Conservation (phyloP, 257 asterid genomes). For the Dorcoceras hygrometricum region DNA sequence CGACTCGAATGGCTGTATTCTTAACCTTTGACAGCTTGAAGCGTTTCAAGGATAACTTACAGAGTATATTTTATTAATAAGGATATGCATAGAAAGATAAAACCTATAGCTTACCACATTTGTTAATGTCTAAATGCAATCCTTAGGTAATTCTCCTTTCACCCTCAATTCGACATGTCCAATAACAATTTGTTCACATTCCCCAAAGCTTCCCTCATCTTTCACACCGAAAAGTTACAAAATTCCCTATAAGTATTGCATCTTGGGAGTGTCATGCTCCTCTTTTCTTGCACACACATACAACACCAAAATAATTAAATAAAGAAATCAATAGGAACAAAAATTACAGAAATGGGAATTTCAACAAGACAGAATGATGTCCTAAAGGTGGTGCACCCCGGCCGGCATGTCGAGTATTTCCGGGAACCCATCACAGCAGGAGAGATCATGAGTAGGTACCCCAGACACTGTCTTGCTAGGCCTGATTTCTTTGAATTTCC, state of each 20-base stretch:
- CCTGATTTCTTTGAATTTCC: conserved; percentile 68
- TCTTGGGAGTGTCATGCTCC: background rate
- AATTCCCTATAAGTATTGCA: background rate
- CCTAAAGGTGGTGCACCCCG: conserved; percentile 56
- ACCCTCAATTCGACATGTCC: background rate
- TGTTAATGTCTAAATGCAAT: background rate
- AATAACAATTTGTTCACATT: background rate
- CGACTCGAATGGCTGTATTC: too few relatives aligned
- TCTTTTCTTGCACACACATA: conserved; percentile 5
- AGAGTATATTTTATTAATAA: too few relatives aligned
- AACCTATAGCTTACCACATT: too few relatives aligned
- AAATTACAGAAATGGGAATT: conserved; percentile 25
- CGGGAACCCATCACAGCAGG: conserved; percentile 47
- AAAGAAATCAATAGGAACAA: conserved; percentile 17
- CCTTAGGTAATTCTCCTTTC: background rate
- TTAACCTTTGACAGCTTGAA: too few relatives aligned
- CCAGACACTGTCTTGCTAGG: conserved; percentile 56
- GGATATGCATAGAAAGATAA: background rate
- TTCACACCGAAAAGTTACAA: conserved; percentile 13
- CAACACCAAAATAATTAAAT: background rate
- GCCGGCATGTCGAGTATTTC: conserved; percentile 39
- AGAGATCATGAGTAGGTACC: conserved; percentile 48
- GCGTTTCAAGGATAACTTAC: too few relatives aligned
- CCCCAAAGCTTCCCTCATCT: background rate
- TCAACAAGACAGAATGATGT: conserved; percentile 35